A percentile compares a stretch with the other conserved stretches of the same genome.
Evolutionary conservation across 345 rosid genomes (phyloP).

Genomic region (Acer saccharum): DNA sequence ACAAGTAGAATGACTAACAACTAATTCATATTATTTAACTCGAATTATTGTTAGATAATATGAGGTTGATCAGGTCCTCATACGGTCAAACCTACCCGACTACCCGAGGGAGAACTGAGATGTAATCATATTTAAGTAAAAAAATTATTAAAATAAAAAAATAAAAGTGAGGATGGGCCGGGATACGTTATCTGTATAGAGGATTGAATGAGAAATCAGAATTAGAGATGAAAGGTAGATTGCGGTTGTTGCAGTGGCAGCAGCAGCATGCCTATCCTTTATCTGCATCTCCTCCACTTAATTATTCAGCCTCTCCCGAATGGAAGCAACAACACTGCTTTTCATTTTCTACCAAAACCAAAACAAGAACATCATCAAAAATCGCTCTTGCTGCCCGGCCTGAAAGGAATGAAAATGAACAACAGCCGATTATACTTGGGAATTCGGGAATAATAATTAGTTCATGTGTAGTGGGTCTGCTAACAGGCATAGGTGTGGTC

Average conservation of each 20-base stretch:
- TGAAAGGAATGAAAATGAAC: constrained; percentile 24
- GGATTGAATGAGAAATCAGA: neutral
- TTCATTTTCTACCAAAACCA: neutral
- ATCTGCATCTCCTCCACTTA: neutral
- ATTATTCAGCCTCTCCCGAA: neutral
- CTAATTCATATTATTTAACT: too few relatives aligned
- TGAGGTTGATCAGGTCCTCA: too few relatives aligned
- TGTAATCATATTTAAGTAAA: too few relatives aligned
- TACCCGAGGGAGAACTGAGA: too few relatives aligned
- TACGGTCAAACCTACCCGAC: too few relatives aligned
- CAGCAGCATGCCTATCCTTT: neutral
- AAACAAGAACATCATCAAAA: neutral
- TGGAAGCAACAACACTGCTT: constrained; percentile 5
- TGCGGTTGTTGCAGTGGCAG: neutral
- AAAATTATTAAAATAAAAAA: too few relatives aligned
- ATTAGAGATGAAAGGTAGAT: neutral
- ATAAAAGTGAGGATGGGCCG: neutral
- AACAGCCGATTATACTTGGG: constrained; percentile 12
- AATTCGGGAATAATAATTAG: constrained; percentile 42
- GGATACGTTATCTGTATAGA: neutral
- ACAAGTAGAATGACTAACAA: too few relatives aligned
- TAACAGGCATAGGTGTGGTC: constrained; percentile 82
- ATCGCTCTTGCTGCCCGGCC: constrained; percentile 15
- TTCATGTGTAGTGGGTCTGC: constrained; percentile 74
- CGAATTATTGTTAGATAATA: too few relatives aligned